phyloP scores from a whole-genome alignment of 371 early-diverging fungal species.

The Rhizomucor pusillus region DNA sequence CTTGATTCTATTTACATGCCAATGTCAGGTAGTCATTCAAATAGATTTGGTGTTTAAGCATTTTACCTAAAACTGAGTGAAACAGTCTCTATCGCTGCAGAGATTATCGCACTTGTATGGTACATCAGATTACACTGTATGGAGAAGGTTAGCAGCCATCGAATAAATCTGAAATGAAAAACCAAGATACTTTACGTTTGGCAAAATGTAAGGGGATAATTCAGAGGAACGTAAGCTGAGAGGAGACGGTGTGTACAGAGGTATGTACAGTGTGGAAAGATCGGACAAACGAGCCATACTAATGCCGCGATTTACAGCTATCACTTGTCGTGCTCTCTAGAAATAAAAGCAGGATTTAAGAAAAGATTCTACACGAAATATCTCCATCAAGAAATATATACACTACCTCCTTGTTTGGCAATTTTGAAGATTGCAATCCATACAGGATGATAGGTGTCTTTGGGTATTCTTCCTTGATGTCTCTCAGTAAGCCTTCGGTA shows the following conservation, averaged over 20 bases:
- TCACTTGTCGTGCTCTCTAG: constrained; percentile 38
- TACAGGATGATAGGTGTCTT: constrained; percentile 71
- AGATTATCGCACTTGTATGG: constrained; percentile 66
- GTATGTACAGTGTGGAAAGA: constrained; percentile 57
- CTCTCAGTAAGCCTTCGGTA: constrained; percentile 58
- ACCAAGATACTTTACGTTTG: constrained; percentile 28
- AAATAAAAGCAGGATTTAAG: no score
- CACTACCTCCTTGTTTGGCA: constrained; percentile 29
- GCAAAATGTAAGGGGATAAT: constrained; percentile 23
- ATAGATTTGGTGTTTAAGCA: background rate
- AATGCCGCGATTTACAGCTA: constrained; percentile 47
- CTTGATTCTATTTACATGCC: constrained; percentile 35
- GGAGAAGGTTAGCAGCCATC: no score
- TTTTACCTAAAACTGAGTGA: constrained; percentile 52
- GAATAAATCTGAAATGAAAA: no score
- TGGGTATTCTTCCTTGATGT: constrained; percentile 74
- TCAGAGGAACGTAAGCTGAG: constrained; percentile 21
- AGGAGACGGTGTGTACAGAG: constrained; percentile 41
- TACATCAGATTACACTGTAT: constrained; percentile 44
- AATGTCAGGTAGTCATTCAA: background rate
- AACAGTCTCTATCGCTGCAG: constrained; percentile 65
- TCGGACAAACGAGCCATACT: constrained; percentile 46
- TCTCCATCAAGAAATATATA: background rate
- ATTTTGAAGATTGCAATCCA: constrained; percentile 39
- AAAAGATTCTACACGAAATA: background rate